phyloP scores from a whole-genome alignment of 2,329 filamentous ascomycete species.

The Coniochaeta sp. region DNA sequence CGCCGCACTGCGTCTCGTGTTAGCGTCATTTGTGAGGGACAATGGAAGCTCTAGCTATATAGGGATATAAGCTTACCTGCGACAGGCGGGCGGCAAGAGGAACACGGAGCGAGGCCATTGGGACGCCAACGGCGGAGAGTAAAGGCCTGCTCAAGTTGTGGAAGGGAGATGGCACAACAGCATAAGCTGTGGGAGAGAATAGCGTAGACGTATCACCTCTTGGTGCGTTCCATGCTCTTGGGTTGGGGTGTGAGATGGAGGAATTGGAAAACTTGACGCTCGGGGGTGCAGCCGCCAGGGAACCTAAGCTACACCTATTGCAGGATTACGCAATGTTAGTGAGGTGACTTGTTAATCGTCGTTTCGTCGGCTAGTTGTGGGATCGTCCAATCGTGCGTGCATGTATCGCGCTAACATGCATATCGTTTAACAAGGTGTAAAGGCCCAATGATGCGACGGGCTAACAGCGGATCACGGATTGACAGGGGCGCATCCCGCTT shows the following conservation, averaged over 20 bases:
- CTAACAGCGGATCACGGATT: neutral
- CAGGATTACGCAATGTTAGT: too few relatives aligned
- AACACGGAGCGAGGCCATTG: constrained; percentile 1
- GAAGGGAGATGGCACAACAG: neutral
- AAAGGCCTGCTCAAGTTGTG: neutral
- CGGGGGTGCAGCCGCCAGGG: neutral
- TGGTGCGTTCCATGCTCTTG: constrained; percentile 2
- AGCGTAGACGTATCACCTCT: neutral
- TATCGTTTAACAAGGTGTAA: neutral
- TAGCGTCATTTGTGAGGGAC: too few relatives aligned
- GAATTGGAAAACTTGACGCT: neutral
- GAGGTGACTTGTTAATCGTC: too few relatives aligned
- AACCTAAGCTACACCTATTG: too few relatives aligned
- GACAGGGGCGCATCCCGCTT: constrained; percentile 1
- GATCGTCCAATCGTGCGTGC: too few relatives aligned
- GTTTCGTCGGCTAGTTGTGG: too few relatives aligned
- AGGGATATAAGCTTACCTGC: neutral
- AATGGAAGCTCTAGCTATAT: too few relatives aligned
- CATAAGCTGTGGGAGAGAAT: neutral
- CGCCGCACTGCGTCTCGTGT: neutral
- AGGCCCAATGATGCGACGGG: neutral
- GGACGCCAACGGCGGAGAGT: neutral
- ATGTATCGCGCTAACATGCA: too few relatives aligned
- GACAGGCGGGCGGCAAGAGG: neutral
- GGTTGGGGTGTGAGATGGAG: neutral